Percentiles rank a stretch among this genome's conserved stretches.
These are phyloP conservation scores for Pilatotrama ljubarskyi DNA, from an alignment of 768 basidiomycete species.

Conservation along the genomic window DNA sequence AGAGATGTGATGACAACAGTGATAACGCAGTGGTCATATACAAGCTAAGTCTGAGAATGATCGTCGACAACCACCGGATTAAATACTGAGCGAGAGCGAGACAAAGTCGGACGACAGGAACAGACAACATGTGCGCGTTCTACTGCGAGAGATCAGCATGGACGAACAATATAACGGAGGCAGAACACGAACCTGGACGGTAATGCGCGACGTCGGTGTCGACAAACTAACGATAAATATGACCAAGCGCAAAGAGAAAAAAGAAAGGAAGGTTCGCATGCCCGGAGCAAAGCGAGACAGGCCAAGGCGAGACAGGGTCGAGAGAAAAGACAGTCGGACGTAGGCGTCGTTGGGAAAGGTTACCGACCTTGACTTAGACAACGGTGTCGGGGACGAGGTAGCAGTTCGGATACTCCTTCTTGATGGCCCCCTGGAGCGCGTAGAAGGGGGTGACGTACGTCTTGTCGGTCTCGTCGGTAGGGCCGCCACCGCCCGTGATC, in stretches of 20 bases:
- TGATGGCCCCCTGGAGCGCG: conserved; percentile 10
- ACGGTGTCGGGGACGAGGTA: background rate
- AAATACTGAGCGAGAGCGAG: no score
- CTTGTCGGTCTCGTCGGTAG: conserved; percentile 7
- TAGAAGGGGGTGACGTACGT: conserved; percentile 33
- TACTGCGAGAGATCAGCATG: no score
- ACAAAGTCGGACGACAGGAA: no score
- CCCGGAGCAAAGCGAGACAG: background rate
- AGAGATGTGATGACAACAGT: no score
- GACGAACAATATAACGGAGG: no score
- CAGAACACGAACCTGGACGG: no score
- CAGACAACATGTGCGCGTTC: no score
- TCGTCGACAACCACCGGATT: no score
- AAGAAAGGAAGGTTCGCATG: background rate
- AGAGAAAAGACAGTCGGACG: background rate
- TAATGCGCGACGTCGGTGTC: no score
- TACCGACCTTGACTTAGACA: background rate
- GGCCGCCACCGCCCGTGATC: conserved; percentile 30
- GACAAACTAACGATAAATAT: no score
- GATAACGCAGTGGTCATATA: no score
- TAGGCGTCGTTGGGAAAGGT: background rate
- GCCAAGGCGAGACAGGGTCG: background rate
- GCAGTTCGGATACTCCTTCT: conserved; percentile 7
- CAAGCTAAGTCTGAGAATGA: no score
- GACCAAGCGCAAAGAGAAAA: background rate